Conservation (phyloP, 495 filamentous ascomycete genomes). For the Lentithecium fluviatile region DNA sequence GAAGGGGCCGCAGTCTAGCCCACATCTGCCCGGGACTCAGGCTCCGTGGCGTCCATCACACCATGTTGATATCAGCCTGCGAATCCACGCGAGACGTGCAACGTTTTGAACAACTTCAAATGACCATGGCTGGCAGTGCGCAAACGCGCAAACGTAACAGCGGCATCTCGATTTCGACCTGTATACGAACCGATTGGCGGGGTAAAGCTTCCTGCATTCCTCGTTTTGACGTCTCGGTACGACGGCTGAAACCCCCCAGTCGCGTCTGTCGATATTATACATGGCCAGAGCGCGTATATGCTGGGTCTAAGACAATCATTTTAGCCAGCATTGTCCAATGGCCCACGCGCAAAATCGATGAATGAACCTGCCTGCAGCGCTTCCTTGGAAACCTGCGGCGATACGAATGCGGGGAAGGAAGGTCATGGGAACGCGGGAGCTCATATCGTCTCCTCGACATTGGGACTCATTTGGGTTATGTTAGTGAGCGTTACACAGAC, state of each 20-base stretch:
- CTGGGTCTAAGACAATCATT: slow-evolving; percentile 1
- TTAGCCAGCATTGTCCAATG: slow-evolving; percentile 22
- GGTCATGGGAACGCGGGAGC: slow-evolving; percentile 10
- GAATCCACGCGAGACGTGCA: background rate
- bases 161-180: background rate
- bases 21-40: background rate
- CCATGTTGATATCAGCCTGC: slow-evolving; percentile 1
- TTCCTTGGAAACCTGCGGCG: background rate
- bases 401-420: slow-evolving; percentile 27
- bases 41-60: background rate
- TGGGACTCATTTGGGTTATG: background rate
- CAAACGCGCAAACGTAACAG: too few species aligned
- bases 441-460: background rate
- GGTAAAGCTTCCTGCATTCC: slow-evolving; percentile 7
- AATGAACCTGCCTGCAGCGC: background rate
- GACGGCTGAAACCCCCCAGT: slow-evolving; percentile 26
- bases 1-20: background rate
- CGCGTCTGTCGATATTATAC: background rate
- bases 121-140: background rate
- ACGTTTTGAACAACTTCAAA: background rate
- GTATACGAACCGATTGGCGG: slow-evolving; percentile 12
- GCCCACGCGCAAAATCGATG: slow-evolving; percentile 12
- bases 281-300: background rate
- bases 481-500: background rate
- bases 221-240: background rate